A percentile compares a stretch with the other conserved stretches of the same genome.
These are phyloP conservation scores for Arthrobotrys sinensis DNA, from an alignment of 2,329 filamentous ascomycete species.

Conservation along the genomic window DNA sequence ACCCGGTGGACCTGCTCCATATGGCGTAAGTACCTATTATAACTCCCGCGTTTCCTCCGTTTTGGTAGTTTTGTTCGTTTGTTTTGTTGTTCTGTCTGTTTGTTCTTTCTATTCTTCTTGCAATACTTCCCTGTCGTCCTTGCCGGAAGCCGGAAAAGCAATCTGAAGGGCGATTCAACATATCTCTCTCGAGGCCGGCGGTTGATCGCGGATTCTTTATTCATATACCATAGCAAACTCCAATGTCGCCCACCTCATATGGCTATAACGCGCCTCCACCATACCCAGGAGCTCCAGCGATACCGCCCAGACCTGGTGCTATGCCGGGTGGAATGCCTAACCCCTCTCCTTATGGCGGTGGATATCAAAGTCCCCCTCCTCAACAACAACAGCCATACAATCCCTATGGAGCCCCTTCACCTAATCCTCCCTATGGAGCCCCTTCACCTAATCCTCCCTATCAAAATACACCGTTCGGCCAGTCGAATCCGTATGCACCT, in stretches of 20 bases:
- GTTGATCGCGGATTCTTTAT: constrained; percentile 60
- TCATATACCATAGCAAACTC: constrained; percentile 54
- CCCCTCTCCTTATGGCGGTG: constrained; percentile 41
- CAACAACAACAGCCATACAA: constrained; percentile 32
- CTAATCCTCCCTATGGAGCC: constrained; percentile 30
- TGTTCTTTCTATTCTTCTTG: constrained; percentile 22
- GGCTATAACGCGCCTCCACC: constrained; percentile 39
- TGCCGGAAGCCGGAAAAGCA: constrained; percentile 58
- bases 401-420: constrained; percentile 39
- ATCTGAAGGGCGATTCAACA: constrained; percentile 60
- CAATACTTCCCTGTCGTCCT: constrained; percentile 44
- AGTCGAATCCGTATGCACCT: constrained; percentile 52
- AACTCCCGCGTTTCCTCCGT: constrained; percentile 7
- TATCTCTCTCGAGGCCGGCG: constrained; percentile 54
- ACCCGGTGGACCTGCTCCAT: constrained; percentile 45
- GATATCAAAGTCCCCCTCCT: constrained; percentile 46
- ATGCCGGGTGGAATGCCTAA: constrained; percentile 24
- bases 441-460: constrained; percentile 34
- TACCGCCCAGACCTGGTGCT: constrained; percentile 52
- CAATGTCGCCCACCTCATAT: constrained; percentile 34
- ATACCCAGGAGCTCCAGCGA: constrained; percentile 45
- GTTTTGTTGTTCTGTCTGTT: constrained; percentile 18
- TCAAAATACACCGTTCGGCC: constrained; percentile 32
- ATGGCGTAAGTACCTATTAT: constrained; percentile 59
- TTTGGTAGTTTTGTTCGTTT: constrained; percentile 1